Base-by-base conservation (phyloP, 768 basidiomycete species). In the Calocera viscosa region DNA sequence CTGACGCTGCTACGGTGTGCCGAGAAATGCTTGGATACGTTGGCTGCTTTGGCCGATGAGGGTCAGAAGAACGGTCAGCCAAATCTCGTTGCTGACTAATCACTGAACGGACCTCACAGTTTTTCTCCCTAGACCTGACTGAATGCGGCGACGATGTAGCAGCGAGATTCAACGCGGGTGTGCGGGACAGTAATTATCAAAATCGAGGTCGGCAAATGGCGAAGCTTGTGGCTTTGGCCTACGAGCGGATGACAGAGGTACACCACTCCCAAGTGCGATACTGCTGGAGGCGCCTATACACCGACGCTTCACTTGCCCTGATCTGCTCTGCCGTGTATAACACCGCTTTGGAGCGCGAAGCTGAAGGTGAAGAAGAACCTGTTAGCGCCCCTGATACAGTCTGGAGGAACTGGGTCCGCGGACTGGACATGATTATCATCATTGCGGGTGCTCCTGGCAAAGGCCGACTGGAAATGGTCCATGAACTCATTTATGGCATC, bases 341-440 rank as follows among this genome's bases (percentile, higher is more conserved):
- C n/a, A 26, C 28, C 26, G n/a, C 34, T 24, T 1, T 22, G 63
- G 38, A 30, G 33, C 11, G 49, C 49, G 17, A 40, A 35, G 66
- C 66, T 65, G 30, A 35, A 35, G 12, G 26, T 64, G 12, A 24
- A 12, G 64, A 64, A 22, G 43, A 19, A 65, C 32, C 34, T 2
- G 19, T 1, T 43, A 28, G 39, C 67, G 43, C 22, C 10, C 64
- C 40, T 8, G 32, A 64, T 17, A 1, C 24, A 0, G 64, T 49
- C 17, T 78, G 68, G 78, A 78, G 49, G 79, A 82, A 71, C 1
- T 65, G 72, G 26, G 82, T 97, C 40, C 77, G 79, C 3, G 76
- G 80, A 16, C 77, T 97, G 28, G 96, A 99, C 73, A 81, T 80
- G 70, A 87, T 88, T 1, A 86, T 97, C 69, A 86, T 98, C 69